Evolutionary conservation across 2,329 filamentous ascomycete species (phyloP).

Genomic region (Venturia oleaginea): DNA sequence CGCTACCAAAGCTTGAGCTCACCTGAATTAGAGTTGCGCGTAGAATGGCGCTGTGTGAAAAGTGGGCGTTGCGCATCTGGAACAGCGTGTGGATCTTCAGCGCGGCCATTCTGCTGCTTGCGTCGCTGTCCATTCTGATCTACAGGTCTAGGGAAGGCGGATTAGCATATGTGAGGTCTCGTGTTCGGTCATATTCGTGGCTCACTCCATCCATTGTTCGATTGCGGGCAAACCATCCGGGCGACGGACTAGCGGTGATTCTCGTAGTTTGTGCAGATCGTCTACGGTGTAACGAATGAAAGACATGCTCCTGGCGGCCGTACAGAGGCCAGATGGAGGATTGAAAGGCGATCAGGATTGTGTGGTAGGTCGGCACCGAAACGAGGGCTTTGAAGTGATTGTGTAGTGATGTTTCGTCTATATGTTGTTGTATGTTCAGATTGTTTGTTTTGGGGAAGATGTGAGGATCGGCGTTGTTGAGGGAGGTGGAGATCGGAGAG

Average conservation of each 20-base stretch:
- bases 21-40: constrained; percentile 11
- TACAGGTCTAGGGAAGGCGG: neutral
- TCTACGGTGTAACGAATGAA: constrained; percentile 59
- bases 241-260: constrained; percentile 75
- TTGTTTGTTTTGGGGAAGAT: neutral
- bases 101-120: constrained; percentile 12
- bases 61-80: constrained; percentile 7
- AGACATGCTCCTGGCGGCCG: constrained; percentile 1
- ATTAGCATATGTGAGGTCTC: neutral
- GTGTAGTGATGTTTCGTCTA: neutral
- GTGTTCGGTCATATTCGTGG: neutral
- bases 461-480: neutral
- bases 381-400: neutral
- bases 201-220: constrained; percentile 95
- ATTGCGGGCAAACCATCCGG: constrained; percentile 70
- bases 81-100: neutral
- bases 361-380: neutral
- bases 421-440: neutral
- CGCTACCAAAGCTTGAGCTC: neutral
- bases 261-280: constrained; percentile 63
- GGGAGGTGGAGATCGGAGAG: neutral
- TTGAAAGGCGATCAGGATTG: neutral
- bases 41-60: constrained; percentile 11
- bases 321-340: neutral
- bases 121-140: constrained; percentile 8